A percentile compares a stretch with the other conserved stretches of the same genome.
These are phyloP conservation scores for Leccinum fuscescens DNA, from an alignment of 1,284 basidiomycete genomes.

Conservation along the genomic window DNA sequence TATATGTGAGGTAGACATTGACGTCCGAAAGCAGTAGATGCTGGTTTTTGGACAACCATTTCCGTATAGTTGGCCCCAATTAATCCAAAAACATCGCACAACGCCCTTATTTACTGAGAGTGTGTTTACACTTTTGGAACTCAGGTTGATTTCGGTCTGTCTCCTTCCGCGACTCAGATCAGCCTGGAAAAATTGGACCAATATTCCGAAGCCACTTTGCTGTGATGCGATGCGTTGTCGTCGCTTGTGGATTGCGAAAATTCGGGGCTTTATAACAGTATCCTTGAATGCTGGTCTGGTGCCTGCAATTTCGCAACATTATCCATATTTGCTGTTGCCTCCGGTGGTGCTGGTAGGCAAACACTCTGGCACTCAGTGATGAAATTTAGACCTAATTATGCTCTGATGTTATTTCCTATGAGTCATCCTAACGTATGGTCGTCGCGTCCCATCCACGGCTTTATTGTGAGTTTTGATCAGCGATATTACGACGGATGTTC, in stretches of 20 bases:
- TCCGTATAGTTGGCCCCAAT: constrained; percentile 20
- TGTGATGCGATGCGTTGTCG: neutral
- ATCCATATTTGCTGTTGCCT: neutral
- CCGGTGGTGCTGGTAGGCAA: neutral
- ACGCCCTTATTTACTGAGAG: neutral
- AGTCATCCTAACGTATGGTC: neutral
- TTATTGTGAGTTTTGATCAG: neutral
- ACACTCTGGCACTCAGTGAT: neutral
- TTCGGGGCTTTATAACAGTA: neutral
- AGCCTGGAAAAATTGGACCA: neutral
- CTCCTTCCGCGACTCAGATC: neutral
- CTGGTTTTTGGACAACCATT: constrained; percentile 19
- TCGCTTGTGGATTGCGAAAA: neutral
- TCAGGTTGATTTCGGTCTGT: neutral
- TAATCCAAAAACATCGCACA: constrained; percentile 20
- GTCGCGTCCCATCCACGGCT: neutral
- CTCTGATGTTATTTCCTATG: neutral
- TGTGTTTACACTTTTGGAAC: neutral
- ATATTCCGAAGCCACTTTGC: neutral
- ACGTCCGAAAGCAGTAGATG: constrained; percentile 25
- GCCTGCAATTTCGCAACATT: neutral
- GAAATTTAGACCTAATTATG: neutral
- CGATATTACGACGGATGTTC: neutral
- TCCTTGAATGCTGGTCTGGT: neutral
- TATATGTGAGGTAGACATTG: constrained; percentile 1